Base-by-base conservation (phyloP, 176 grass and related monocot genomes). In the Alopecurus myosuroides region DNA sequence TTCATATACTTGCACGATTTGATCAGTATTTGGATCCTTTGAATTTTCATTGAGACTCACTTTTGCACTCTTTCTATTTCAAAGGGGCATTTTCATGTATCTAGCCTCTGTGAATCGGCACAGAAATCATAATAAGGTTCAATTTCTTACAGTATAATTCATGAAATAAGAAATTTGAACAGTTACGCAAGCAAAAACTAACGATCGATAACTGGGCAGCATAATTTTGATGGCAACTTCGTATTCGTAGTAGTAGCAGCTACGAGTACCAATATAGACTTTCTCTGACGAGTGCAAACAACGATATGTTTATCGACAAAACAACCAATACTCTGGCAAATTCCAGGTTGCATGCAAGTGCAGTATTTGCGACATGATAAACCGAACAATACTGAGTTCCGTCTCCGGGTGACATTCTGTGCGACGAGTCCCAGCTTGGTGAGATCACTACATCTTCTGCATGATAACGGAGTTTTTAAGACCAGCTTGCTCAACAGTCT, bases 381-480 rank as follows among this genome's bases (percentile, higher is more conserved):
- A 45, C 81, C 45, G 53, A 71, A 71, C 65, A 40, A 20, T 36
- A 42, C 28, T 1, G 57, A 14, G 22, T 39, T 74, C 7, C 9
- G 62, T 51, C 20, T 84, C 20, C 0, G 37, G 9, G 74, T 62
- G 53, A 48, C 40, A 36, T 23, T 31, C 9, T 53, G 62, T 26
- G 63, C 31, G 34, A 71, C 11, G 6, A 23, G 69, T 25, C 26
- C 42, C 29, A 77, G 18, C 30, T 33, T 15, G 39, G 33, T 12
- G 29, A 77, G 70, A 77, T 58, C 37, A 60, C 85, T 96, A 99
- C 49, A 91, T 85, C 83, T 96, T 94, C 89, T 96, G 97, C 84
- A 94, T 91, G 84, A 96, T 74, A 70, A 99, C 97, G 39, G 91
- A 96, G 86, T 94, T 99, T 3, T 71, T 79, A 44, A 99, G 84